Conservation (phyloP, 768 basidiomycete genomes). For the Daedaleopsis nitida region DNA sequence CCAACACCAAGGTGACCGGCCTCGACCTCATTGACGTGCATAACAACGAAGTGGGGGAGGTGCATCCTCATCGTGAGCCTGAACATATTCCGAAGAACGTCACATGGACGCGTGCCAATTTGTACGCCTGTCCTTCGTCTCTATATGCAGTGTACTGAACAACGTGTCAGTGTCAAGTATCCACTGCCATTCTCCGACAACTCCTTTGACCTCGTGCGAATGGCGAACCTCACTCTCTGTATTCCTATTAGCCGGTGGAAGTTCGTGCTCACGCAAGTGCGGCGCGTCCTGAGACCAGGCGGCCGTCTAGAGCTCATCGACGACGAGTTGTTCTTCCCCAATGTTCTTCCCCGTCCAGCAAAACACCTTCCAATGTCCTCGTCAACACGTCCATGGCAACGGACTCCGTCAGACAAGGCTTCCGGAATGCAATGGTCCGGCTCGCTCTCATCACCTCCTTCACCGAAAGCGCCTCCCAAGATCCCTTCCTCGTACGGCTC, state of each 20-base stretch:
- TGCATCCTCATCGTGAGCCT: constrained; percentile 13
- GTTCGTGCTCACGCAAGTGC: constrained; percentile 56
- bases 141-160: constrained; percentile 6
- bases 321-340: constrained; percentile 69
- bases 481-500: not conserved
- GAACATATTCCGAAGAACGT: constrained; percentile 41
- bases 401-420: not conserved
- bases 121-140: constrained; percentile 47
- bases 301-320: constrained; percentile 77
- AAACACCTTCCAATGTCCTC: constrained; percentile 3
- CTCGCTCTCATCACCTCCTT: not conserved
- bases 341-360: constrained; percentile 32
- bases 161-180: constrained; percentile 47
- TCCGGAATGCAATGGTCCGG: not conserved
- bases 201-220: constrained; percentile 71
- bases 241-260: constrained; percentile 66
- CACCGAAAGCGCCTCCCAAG: not conserved
- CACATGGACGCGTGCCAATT: constrained; percentile 62
- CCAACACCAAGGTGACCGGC: constrained; percentile 56
- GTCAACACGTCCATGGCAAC: constrained; percentile 1
- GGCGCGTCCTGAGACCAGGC: constrained; percentile 58
- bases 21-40: constrained; percentile 58
- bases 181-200: constrained; percentile 62
- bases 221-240: constrained; percentile 66
- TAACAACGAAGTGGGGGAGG: constrained; percentile 17